These are phyloP conservation scores for Fusarium poae DNA, from an alignment of 2,329 filamentous ascomycete genomes.

Conservation along the genomic window DNA sequence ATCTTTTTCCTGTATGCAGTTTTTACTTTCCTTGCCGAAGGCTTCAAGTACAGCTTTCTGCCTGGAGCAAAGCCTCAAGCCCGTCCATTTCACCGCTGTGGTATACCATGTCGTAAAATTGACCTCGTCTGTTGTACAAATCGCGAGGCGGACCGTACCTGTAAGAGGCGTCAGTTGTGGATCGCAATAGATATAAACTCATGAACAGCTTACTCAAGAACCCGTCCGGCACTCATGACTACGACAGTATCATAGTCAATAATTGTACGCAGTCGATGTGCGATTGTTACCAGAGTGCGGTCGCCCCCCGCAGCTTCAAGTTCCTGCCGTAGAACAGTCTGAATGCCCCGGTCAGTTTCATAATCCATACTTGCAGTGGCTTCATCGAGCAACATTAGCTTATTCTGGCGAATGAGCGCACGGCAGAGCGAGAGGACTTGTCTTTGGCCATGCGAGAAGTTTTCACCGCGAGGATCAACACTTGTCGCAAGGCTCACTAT, in stretches of 20 bases:
- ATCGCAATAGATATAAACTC: background rate
- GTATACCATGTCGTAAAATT: slow-evolving; percentile 68
- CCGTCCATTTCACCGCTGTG: slow-evolving; percentile 67
- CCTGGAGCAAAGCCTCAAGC: slow-evolving; percentile 54
- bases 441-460: slow-evolving; percentile 70
- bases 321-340: slow-evolving; percentile 64
- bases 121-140: slow-evolving; percentile 59
- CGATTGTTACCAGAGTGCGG: slow-evolving; percentile 69
- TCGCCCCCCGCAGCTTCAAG: slow-evolving; percentile 60
- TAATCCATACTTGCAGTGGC: slow-evolving; percentile 72
- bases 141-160: slow-evolving; percentile 62
- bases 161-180: slow-evolving; percentile 13
- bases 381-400: slow-evolving; percentile 69
- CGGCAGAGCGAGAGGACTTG: slow-evolving; percentile 70
- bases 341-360: slow-evolving; percentile 68
- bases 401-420: slow-evolving; percentile 66
- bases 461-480: slow-evolving; percentile 66
- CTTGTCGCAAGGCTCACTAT: slow-evolving; percentile 58
- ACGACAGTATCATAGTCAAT: slow-evolving; percentile 71
- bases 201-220: slow-evolving; percentile 61
- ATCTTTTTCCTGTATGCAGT: background rate
- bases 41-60: background rate
- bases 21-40: background rate
- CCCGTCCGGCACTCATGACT: slow-evolving; percentile 66
- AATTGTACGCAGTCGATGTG: slow-evolving; percentile 69